These are phyloP conservation scores for Puccinia hordei DNA, from an alignment of 1,284 basidiomycete genomes.

Conservation along the genomic window DNA sequence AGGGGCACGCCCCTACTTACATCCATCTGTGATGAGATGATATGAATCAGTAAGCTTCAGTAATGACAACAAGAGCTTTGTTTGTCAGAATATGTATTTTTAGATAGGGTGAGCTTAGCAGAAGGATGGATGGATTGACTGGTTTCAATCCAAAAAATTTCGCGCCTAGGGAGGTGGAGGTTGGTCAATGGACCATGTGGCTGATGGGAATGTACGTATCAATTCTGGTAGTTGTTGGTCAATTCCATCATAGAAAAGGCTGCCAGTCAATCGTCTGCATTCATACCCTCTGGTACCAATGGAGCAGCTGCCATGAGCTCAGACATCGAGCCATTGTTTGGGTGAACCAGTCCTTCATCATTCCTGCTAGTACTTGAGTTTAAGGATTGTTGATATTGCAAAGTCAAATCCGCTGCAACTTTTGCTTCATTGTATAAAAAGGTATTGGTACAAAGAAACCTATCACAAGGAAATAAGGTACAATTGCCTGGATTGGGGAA, in stretches of 20 bases:
- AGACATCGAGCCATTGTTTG: neutral
- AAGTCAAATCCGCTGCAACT: neutral
- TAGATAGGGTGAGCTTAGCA: no score
- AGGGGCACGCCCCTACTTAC: no score
- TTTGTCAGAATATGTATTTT: no score
- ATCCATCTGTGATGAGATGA: no score
- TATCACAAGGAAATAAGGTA: constrained; percentile 9
- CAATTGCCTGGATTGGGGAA: neutral
- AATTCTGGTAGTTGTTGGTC: constrained; percentile 28
- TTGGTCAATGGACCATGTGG: neutral
- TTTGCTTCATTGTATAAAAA: neutral
- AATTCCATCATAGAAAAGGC: constrained; percentile 48
- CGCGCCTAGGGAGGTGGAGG: no score
- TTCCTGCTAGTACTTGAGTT: constrained; percentile 7
- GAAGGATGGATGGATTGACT: no score
- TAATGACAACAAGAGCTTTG: no score
- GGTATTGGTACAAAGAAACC: constrained; percentile 36
- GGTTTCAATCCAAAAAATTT: no score
- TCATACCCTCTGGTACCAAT: neutral
- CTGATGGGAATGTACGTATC: constrained; percentile 5
- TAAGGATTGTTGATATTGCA: neutral
- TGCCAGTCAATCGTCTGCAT: constrained; percentile 31
- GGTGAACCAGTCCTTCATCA: neutral
- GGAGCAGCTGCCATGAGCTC: neutral
- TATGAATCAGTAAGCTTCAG: no score